Conservation (phyloP, 805 yeast genomes). For the Blastobotrys parvus region DNA sequence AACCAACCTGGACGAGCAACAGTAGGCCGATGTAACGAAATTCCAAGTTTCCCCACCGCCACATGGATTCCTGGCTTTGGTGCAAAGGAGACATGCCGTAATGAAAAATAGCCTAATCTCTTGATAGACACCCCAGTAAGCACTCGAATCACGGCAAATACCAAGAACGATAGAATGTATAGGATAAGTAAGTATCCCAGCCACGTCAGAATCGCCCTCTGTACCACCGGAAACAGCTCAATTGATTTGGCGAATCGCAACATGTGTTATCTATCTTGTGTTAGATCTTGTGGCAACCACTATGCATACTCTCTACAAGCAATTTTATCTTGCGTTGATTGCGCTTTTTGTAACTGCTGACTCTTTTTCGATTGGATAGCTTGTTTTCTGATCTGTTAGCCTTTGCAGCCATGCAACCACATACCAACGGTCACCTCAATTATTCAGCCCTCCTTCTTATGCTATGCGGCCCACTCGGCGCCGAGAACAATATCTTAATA, state of each 20-base stretch:
- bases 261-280: not conserved
- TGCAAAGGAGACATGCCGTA: constrained; percentile 29
- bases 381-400: too few species aligned
- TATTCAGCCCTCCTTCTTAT: too few species aligned
- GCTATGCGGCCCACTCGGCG: too few species aligned
- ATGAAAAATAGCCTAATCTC: constrained; percentile 33
- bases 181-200: constrained; percentile 14
- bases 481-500: too few species aligned
- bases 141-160: constrained; percentile 31
- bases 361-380: too few species aligned
- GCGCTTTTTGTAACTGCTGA: too few species aligned
- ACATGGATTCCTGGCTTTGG: constrained; percentile 29
- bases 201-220: constrained; percentile 10
- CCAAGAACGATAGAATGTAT: constrained; percentile 28
- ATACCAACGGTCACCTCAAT: too few species aligned
- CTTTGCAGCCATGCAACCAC: too few species aligned
- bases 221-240: constrained; percentile 7
- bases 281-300: not conserved
- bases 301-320: too few species aligned
- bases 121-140: constrained; percentile 35
- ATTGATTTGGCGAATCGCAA: not conserved
- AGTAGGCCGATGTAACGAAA: constrained; percentile 32
- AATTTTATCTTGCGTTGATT: too few species aligned
- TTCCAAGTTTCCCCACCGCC: constrained; percentile 28
- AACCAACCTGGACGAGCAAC: constrained; percentile 35